These are phyloP conservation scores for Didymella pinodella DNA, from an alignment of 2,329 filamentous ascomycete species.

Conservation along the genomic window DNA sequence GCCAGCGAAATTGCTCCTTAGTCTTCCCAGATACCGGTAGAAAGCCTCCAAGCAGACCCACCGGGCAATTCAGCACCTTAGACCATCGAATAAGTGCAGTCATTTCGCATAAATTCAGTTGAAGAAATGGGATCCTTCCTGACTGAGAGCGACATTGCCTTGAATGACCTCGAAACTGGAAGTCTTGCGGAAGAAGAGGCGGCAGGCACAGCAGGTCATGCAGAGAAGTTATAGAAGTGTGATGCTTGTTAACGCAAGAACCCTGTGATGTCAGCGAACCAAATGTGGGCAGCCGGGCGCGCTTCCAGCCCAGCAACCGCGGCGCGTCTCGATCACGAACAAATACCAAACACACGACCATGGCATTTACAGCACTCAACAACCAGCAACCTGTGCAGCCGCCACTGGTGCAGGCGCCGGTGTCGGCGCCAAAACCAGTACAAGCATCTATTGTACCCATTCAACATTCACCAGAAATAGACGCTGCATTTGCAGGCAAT, in stretches of 20 bases:
- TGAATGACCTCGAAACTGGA: too few species aligned
- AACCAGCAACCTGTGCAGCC: conserved; percentile 18
- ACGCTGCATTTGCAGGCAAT: conserved; percentile 46
- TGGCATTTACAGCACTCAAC: conserved; percentile 39
- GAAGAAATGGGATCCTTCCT: too few species aligned
- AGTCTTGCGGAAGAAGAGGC: too few species aligned
- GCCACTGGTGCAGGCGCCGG: conserved; percentile 18
- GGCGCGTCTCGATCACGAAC: conserved; percentile 23
- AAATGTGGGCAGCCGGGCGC: conserved; percentile 14
- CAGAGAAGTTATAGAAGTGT: not conserved
- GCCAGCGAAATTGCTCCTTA: too few species aligned
- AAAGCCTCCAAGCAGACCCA: too few species aligned
- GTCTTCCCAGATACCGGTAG: too few species aligned
- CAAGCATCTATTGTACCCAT: conserved; percentile 15
- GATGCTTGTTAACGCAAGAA: not conserved
- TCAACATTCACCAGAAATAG: conserved; percentile 41
- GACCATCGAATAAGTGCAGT: too few species aligned
- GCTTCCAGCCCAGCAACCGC: conserved; percentile 12
- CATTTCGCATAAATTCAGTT: too few species aligned
- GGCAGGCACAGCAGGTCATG: too few species aligned
- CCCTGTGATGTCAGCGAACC: conserved; percentile 20
- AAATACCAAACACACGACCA: conserved; percentile 15
- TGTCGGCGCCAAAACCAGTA: conserved; percentile 2
- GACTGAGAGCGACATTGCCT: too few species aligned
- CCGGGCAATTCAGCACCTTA: too few species aligned